phyloP scores from a whole-genome alignment of 140 eudicot genomes.

The Ambrosia hybrid region DNA sequence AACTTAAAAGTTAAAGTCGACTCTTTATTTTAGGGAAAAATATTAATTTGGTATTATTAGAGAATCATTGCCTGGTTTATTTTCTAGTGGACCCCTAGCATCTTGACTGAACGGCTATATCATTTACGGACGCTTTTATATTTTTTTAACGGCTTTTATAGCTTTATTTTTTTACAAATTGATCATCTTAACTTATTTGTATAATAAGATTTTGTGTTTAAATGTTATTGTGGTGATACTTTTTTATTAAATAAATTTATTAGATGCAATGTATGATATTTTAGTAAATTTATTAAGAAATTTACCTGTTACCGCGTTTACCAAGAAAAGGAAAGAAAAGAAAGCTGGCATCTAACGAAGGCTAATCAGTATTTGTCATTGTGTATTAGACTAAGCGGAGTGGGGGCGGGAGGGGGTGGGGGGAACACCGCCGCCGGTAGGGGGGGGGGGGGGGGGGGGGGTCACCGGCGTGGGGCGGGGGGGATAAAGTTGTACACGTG shows the following conservation, averaged over 20 bases:
- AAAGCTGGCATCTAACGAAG: background rate
- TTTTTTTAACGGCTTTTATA: background rate
- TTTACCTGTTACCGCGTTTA: background rate
- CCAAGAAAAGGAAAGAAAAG: background rate
- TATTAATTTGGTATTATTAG: constrained; percentile 12
- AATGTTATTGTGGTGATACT: no score
- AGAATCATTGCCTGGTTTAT: background rate
- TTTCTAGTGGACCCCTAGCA: constrained; percentile 10
- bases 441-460: no score
- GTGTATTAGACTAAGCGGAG: no score
- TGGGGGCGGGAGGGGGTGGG: no score
- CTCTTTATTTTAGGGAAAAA: background rate
- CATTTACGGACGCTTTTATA: background rate
- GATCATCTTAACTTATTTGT: background rate
- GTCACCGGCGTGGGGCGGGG: no score
- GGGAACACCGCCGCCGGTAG: no score
- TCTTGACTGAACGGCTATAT: constrained; percentile 16
- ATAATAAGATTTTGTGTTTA: background rate
- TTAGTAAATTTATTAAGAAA: no score
- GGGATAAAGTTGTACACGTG: no score
- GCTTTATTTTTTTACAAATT: background rate
- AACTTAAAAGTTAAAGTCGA: constrained; percentile 10
- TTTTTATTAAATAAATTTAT: no score
- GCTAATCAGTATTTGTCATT: background rate
- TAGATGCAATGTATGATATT: background rate